Conservation (phyloP, 1,139 yeast genomes). For the Spencermartinsiella ligniputridi region DNA sequence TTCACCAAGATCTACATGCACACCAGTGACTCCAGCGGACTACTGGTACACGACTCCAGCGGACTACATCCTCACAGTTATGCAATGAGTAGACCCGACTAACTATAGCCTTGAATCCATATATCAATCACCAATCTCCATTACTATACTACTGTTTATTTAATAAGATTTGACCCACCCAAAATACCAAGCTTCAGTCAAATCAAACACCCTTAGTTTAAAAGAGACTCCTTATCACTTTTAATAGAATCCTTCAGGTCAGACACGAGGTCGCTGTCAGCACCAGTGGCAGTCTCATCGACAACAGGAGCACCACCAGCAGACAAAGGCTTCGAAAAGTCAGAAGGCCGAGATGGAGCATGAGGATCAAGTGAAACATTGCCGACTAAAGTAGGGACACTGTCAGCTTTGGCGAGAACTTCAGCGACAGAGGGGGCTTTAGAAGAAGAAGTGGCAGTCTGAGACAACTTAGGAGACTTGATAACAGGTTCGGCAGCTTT, state of each 20-base stretch:
- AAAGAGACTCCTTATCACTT: slow-evolving; percentile 16
- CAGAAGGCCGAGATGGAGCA: slow-evolving; percentile 15
- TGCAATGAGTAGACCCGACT: too few species aligned
- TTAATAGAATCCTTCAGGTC: slow-evolving; percentile 18
- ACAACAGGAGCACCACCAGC: slow-evolving; percentile 2
- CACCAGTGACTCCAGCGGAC: too few species aligned
- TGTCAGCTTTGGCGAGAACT: slow-evolving; percentile 21
- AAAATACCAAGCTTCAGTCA: not conserved
- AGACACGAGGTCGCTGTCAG: slow-evolving; percentile 15
- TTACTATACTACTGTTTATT: not conserved
- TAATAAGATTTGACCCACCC: not conserved
- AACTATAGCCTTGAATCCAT: too few species aligned
- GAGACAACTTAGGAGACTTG: slow-evolving; percentile 28
- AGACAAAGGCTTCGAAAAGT: not conserved
- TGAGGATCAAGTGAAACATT: slow-evolving; percentile 27
- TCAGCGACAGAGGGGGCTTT: slow-evolving; percentile 18
- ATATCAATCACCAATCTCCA: not conserved
- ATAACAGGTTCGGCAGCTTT: slow-evolving; percentile 11
- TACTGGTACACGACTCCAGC: too few species aligned
- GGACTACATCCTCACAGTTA: too few species aligned
- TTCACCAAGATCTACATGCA: too few species aligned
- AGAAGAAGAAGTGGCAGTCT: slow-evolving; percentile 22
- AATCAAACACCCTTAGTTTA: slow-evolving; percentile 1
- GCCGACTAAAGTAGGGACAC: slow-evolving; percentile 32
- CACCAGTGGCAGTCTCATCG: slow-evolving; percentile 2